Evolutionary conservation across 2,329 filamentous ascomycete species (phyloP), one percentile per base, ranked within the genome.

Genomic region (Coniochaeta ligniaria): DNA sequence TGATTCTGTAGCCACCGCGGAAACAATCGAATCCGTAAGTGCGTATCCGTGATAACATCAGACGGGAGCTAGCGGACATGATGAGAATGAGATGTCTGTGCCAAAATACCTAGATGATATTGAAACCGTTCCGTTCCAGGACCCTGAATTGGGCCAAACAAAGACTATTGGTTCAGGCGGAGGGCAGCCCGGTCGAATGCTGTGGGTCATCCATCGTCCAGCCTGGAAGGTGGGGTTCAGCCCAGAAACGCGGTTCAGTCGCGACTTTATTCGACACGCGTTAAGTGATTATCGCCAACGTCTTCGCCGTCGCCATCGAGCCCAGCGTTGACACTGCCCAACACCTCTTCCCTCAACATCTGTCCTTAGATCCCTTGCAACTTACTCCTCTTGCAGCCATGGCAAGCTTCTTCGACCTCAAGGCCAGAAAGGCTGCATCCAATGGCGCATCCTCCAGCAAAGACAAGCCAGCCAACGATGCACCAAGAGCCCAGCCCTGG

Each of bases 361-460:
- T 41, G 17, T 24, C 1, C 41, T 43, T 6, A 26, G 35, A 41
- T 38, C 24, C 35, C 20, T 16, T 43, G 20, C 31, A 28, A 24
- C 8, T 20, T 31, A 50, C 24, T 14, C 17, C 1, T 47, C 17
- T 14, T 16, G 20, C 22, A 24, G 52, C 50, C 52, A 96, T 97
- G 90, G 86, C 92, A 57, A 93, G 85, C 72, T 99, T 99, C 76
- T 99, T 99, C 77, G 94, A 96, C 74, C 83, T 97, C 69, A 96
- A 96, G 76, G 94, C 94, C 59, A 87, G 94, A 38, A 92, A 92
- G 71, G 90, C 89, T 59, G 87, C 90, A 1, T 79, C 84, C 45
- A 89, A 85, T 73, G 72, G 76, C 61, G 75, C 83, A 22, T 85
- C 88, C 52, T 82, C 82, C 59, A 96, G 94, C 75, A 75, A 80